phyloP scores from a whole-genome alignment of 2,329 filamentous ascomycete species.

The Fusarium scirpi region DNA sequence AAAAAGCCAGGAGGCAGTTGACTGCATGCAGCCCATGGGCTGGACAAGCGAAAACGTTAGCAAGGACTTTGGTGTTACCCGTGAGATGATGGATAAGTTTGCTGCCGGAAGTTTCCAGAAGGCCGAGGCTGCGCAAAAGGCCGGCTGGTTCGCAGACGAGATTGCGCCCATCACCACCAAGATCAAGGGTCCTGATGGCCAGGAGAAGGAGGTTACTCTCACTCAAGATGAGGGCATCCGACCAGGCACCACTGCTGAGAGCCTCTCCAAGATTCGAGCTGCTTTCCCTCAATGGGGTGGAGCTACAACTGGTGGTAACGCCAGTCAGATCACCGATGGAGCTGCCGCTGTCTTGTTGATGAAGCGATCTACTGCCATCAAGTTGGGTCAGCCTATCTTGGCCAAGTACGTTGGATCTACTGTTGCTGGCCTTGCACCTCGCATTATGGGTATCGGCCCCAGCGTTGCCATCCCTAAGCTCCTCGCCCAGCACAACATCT shows the following conservation, averaged over 20 bases:
- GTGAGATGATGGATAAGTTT: conserved; percentile 85
- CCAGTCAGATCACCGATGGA: conserved; percentile 94
- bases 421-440: conserved; percentile 87
- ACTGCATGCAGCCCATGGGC: conserved; percentile 96
- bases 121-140: conserved; percentile 90
- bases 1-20: conserved; percentile 79
- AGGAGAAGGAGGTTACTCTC: conserved; percentile 81
- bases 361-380: conserved; percentile 90
- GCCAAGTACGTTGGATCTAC: conserved; percentile 96
- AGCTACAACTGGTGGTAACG: conserved; percentile 90
- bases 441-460: conserved; percentile 96
- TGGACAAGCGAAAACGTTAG: conserved; percentile 98
- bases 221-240: conserved; percentile 91
- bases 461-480: conserved; percentile 84
- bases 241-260: conserved; percentile 87
- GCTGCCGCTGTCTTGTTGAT: conserved; percentile 91
- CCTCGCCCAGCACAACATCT: conserved; percentile 80
- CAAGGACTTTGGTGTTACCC: conserved; percentile 85
- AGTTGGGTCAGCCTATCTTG: conserved; percentile 89
- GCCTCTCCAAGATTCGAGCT: conserved; percentile 83
- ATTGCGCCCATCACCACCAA: conserved; percentile 88
- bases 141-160: conserved; percentile 92
- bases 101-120: conserved; percentile 88
- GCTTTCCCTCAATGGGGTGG: conserved; percentile 93
- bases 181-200: conserved; percentile 85